Conservation (phyloP, 257 asterid species). For the Plantago elongata region DNA sequence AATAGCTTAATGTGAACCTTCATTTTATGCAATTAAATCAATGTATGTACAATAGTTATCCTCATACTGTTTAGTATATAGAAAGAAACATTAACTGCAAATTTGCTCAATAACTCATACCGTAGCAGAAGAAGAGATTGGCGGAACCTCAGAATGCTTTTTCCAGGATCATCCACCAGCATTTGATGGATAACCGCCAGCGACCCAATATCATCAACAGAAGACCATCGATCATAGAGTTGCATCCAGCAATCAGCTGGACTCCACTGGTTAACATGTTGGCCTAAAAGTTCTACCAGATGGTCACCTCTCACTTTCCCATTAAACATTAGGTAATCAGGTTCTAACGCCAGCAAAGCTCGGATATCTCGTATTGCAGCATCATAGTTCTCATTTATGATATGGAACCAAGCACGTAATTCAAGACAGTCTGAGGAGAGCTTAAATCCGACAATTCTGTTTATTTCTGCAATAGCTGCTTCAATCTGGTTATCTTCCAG, state of each 20-base stretch:
- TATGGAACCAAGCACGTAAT: constrained; percentile 90
- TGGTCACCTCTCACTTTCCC: constrained; percentile 63
- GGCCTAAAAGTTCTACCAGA: constrained; percentile 62
- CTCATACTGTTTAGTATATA: neutral
- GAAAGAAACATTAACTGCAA: neutral
- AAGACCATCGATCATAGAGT: constrained; percentile 86
- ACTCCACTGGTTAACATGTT: constrained; percentile 60
- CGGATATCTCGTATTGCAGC: constrained; percentile 74
- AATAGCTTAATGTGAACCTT: too few species aligned
- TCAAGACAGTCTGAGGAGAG: constrained; percentile 92
- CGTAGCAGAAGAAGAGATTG: constrained; percentile 84
- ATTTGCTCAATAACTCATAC: constrained; percentile 22
- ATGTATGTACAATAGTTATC: too few species aligned
- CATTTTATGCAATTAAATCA: too few species aligned
- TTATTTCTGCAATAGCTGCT: constrained; percentile 68
- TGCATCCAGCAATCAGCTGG: constrained; percentile 99
- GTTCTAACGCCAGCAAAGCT: constrained; percentile 78
- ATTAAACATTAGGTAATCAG: constrained; percentile 75
- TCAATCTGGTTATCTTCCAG: constrained; percentile 52
- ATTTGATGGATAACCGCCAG: constrained; percentile 92
- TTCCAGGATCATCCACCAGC: constrained; percentile 80
- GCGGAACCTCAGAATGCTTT: constrained; percentile 76
- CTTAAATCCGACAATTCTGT: constrained; percentile 67
- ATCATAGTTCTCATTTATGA: constrained; percentile 57
- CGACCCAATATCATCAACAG: constrained; percentile 92